phyloP scores from a whole-genome alignment of 768 basidiomycete species.

The Cyclocybe cylindracea region DNA sequence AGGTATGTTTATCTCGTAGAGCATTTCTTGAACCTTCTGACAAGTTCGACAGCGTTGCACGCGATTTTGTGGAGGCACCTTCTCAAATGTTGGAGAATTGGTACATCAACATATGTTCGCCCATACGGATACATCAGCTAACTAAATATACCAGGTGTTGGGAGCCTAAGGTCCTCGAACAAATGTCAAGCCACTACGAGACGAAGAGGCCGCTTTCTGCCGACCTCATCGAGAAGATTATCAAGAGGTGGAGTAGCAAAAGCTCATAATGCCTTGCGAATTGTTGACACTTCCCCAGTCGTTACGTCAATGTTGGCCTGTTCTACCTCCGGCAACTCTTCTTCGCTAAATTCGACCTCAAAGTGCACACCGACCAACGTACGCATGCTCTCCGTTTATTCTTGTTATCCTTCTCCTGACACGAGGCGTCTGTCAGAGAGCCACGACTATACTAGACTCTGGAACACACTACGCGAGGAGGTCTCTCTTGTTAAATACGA shows the following conservation, averaged over 20 bases:
- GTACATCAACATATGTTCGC: constrained; percentile 29
- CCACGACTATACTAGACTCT: constrained; percentile 78
- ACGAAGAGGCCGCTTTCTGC: constrained; percentile 69
- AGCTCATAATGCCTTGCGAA: background rate
- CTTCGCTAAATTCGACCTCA: constrained; percentile 79
- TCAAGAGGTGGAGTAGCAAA: constrained; percentile 58
- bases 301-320: constrained; percentile 81
- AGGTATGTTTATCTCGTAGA: constrained; percentile 31
- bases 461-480: constrained; percentile 71
- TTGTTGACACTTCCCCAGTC: constrained; percentile 32
- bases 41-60: constrained; percentile 49
- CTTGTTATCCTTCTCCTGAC: background rate
- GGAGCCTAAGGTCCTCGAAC: constrained; percentile 74
- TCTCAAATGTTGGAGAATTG: constrained; percentile 94
- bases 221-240: constrained; percentile 76
- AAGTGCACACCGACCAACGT: constrained; percentile 74
- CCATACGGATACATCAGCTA: background rate
- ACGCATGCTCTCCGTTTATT: constrained; percentile 4
- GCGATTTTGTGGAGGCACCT: constrained; percentile 88
- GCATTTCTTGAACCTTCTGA: background rate
- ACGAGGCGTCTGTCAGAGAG: constrained; percentile 36
- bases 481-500: constrained; percentile 70
- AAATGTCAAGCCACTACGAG: constrained; percentile 82
- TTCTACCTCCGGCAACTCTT: constrained; percentile 84
- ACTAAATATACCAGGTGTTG: constrained; percentile 55